Base-by-base conservation (phyloP, 1,284 basidiomycete species). In the Rhodotorula mucilaginosa region DNA sequence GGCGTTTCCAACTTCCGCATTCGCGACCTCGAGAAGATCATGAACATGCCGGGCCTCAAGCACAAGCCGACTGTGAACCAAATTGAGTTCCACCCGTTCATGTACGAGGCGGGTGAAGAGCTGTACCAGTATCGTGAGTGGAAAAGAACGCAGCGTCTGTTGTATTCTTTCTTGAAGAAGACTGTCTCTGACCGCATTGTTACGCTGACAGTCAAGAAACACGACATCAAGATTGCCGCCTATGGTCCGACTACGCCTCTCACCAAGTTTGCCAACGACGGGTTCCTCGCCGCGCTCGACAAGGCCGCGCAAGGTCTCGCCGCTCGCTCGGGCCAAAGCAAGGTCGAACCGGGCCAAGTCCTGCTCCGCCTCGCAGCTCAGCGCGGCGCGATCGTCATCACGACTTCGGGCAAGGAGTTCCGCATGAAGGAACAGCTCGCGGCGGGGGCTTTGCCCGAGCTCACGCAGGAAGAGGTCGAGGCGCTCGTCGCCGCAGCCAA, bases 1-100 rank as follows among this genome's bases (percentile, higher is more conserved):
- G 93, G 93, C 2, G 91, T 96, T 21, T 91, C 89, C 66, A 95
- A 95, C 83, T 93, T 89, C 81, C 85, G 84, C 23, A 84, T 88
- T 26, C 82, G 86, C 70, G 85, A 93, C 75, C 81, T 94, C 58
- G 81, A 88, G 71, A 85, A 86, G 64, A 82, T 93, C 52, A 78
- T 90, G 44, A 83, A 85, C 48, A 84, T 81, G 39, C 82, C 81
- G 48, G 76, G 78, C 67, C 73, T 76, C 48, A 65, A 68, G 56
- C 74, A 77, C 60, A 52, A 59, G 39, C 78, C 66, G 0, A 86
- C 87, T 5, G 87, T 91, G 19, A 93, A 94, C 79, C 92, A 94
- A 86, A 87, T 93, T 67, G 91, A 93, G 80, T 86, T 88, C 69
- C 90, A 94, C 79, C 90, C 92, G 7, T 91, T 92, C 80, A 82